Conservation (phyloP, 768 basidiomycete genomes). For the Leucosporidium scottii region DNA sequence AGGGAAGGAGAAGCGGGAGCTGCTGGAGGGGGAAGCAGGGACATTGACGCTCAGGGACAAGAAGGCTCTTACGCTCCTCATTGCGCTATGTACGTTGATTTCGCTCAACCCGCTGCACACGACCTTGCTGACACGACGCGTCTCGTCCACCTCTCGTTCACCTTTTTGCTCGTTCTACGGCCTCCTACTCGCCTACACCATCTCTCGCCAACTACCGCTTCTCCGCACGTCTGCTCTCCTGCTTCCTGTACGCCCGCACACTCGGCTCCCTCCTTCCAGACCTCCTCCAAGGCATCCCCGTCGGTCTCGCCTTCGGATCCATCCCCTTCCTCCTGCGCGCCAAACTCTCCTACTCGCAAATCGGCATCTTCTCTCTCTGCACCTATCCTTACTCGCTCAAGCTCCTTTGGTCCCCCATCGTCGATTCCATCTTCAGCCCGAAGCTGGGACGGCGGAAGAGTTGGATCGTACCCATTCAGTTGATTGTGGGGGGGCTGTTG, state of each 20-base stretch:
- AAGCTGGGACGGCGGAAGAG: slow-evolving; percentile 89
- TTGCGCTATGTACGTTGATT: slow-evolving; percentile 71
- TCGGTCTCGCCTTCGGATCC: slow-evolving; percentile 90
- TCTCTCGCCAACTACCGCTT: slow-evolving; percentile 18
- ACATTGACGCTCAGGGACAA: slow-evolving; percentile 66
- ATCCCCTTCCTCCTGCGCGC: slow-evolving; percentile 93
- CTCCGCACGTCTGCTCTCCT: slow-evolving; percentile 14
- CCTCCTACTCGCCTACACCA: slow-evolving; percentile 9
- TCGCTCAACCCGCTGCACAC: too few relatives aligned
- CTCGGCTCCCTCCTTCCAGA: slow-evolving; percentile 38
- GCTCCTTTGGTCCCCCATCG: slow-evolving; percentile 92
- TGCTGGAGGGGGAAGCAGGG: slow-evolving; percentile 34
- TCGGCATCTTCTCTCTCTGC: slow-evolving; percentile 85
- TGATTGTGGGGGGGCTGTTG: slow-evolving; percentile 68
- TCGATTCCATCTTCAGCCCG: slow-evolving; percentile 78
- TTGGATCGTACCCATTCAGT: slow-evolving; percentile 98
- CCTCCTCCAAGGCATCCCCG: slow-evolving; percentile 74
- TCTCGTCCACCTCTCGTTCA: too few relatives aligned
- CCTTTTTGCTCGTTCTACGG: too few relatives aligned
- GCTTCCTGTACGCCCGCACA: slow-evolving; percentile 10
- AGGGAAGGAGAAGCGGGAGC: slow-evolving; percentile 15
- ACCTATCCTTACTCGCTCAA: slow-evolving; percentile 96
- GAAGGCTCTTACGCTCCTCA: slow-evolving; percentile 71
- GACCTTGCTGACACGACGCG: too few relatives aligned
- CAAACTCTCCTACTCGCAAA: slow-evolving; percentile 91